These are phyloP conservation scores for Solanum gracilifrons DNA, from an alignment of 257 asterid species.

Conservation along the genomic window DNA sequence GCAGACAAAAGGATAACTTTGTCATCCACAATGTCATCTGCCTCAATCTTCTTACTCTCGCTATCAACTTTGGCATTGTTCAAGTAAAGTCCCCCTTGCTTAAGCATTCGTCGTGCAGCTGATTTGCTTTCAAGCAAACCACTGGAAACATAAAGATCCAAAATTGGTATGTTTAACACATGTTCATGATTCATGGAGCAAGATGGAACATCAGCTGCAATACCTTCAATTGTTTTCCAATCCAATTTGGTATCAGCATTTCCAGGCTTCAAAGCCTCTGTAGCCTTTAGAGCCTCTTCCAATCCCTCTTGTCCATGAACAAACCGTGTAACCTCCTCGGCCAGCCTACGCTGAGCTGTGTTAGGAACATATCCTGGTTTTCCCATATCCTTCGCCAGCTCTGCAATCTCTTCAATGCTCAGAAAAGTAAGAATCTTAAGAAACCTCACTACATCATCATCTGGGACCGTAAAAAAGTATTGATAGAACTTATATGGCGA, in stretches of 20 bases:
- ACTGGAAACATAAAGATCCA: slow-evolving; percentile 53
- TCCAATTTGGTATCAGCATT: slow-evolving; percentile 51
- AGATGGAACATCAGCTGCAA: slow-evolving; percentile 78
- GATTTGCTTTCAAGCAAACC: slow-evolving; percentile 86
- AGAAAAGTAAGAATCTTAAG: slow-evolving; percentile 71
- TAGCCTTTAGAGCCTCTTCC: slow-evolving; percentile 64
- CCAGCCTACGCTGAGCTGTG: slow-evolving; percentile 72
- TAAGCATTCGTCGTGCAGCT: slow-evolving; percentile 77
- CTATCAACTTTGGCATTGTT: slow-evolving; percentile 61
- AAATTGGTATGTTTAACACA: slow-evolving; percentile 42
- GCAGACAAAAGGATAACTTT: slow-evolving; percentile 74
- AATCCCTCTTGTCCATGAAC: slow-evolving; percentile 88
- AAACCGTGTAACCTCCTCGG: slow-evolving; percentile 88
- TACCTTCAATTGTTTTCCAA: slow-evolving; percentile 52
- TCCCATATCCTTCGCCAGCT: slow-evolving; percentile 47
- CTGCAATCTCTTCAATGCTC: slow-evolving; percentile 52
- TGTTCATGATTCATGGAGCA: slow-evolving; percentile 32
- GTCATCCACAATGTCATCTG: slow-evolving; percentile 64
- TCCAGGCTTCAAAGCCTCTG: slow-evolving; percentile 88
- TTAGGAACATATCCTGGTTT: slow-evolving; percentile 53
- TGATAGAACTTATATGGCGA: slow-evolving; percentile 90
- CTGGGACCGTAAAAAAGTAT: slow-evolving; percentile 60
- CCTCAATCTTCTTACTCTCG: slow-evolving; percentile 72
- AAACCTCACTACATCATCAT: slow-evolving; percentile 63
- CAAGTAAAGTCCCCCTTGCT: slow-evolving; percentile 93